Base-by-base conservation (phyloP, 495 filamentous ascomycete species). In the Aspergillus funiculosus region DNA sequence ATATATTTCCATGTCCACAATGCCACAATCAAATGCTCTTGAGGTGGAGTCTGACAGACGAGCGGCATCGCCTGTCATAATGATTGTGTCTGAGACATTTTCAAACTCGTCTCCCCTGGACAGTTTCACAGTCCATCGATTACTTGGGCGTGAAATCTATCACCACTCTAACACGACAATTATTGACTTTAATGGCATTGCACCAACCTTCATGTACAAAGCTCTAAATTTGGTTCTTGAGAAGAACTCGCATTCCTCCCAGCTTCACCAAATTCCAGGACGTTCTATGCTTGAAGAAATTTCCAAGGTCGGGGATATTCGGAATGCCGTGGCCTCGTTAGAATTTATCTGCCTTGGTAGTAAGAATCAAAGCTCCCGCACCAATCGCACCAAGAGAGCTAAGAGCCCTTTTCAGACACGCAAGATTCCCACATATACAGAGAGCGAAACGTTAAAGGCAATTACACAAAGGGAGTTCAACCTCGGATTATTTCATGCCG, bases 401-500 rank as follows among this genome's bases (percentile, higher is more conserved):
- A 85, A 81, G 59, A 88, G 82, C 53, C 75, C 76, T 28, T 65
- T 65, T 13, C 63, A 72, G 21, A 78, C 75, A 48, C 71, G 75
- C 22, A 59, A 66, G 15, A 63, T 69, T n/a, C 57, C 77, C 2
- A 91, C 87, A 0, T 72, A 75, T 28, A 78, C 83, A 50, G 91
- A 95, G 55, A 68, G 74, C 39, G 79, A 86, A 39, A 85, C 79
- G 13, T 61, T 94, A 2, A 74, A 84, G 51, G 59, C 87, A 32
- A 74, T 97, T 3, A 87, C 85, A 1, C 87, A 90, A 54, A 77
- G 94, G 37, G 89, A 95, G 64, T 78, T 86, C 14, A 91, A 78
- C 51, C 71, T 96, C 5, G 90, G 89, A 1, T 83, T 99, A 46
- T 99, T 99, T 57, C 94, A 99, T 63, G 89, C 94, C 20, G 83